Evolutionary conservation across 176 grass and related monocot species (phyloP).

Genomic region (Oropetium thomaeum): DNA sequence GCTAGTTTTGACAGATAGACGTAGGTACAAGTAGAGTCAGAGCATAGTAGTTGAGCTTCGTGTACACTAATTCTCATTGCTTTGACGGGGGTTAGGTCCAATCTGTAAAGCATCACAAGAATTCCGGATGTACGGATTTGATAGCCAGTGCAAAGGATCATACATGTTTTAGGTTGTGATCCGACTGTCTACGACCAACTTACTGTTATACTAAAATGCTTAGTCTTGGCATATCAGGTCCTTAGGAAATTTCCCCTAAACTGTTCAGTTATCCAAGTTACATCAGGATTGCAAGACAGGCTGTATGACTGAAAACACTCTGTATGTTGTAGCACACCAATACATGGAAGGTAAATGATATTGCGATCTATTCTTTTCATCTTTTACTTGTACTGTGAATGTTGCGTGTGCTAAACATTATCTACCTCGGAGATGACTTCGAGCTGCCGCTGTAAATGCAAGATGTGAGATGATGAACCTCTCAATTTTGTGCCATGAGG

Average conservation of each 20-base stretch:
- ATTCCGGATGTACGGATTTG: conserved; percentile 19
- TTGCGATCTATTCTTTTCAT: neutral
- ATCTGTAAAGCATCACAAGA: conserved; percentile 32
- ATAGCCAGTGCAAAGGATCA: conserved; percentile 23
- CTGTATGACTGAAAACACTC: neutral
- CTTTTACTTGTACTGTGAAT: neutral
- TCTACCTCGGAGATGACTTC: neutral
- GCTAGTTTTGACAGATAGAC: conserved; percentile 29
- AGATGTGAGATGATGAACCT: neutral
- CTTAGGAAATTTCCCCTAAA: neutral
- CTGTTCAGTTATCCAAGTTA: neutral
- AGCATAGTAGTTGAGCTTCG: conserved; percentile 9
- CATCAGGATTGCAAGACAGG: neutral
- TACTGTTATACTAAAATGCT: neutral
- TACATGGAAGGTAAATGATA: neutral
- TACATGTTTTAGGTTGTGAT: conserved; percentile 47
- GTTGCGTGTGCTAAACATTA: neutral
- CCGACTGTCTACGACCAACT: conserved; percentile 27
- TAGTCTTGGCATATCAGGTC: neutral
- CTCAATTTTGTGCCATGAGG: neutral
- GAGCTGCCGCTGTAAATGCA: neutral
- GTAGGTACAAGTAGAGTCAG: conserved; percentile 34
- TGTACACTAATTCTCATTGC: conserved; percentile 38
- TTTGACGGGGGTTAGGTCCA: neutral
- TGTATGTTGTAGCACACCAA: conserved; percentile 41